Evolutionary conservation across 306 rosid species (phyloP), one percentile per base, ranked within the genome.

Genomic region (Carpinus viminea): DNA sequence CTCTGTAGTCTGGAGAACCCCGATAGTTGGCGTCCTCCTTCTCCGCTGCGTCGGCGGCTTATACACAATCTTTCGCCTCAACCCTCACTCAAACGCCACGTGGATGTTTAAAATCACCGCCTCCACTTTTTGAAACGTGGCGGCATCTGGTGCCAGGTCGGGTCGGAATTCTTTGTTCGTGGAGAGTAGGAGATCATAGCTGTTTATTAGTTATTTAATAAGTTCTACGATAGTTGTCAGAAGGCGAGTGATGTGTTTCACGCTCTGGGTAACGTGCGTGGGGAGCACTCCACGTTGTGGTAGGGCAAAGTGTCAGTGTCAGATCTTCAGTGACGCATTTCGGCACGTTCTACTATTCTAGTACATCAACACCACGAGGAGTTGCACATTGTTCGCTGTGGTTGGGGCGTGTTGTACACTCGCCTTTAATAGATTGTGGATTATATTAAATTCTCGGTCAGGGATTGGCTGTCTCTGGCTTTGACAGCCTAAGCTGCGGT

Each of bases 401-500:
- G 85, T 89, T 85, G 87, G 90, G 17, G 50, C 88, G 91, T 93
- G 87, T 15, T 0, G 0, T 24, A 36, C 90, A 90, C 91, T 84
- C 78, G 62, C 91, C 57, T 12, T 38, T 66, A 10, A 9, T 0
- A 46, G 74, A 65, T 74, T 21, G 45, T 41, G 8, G 5, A 0
- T 5, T 38, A 38, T 41, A 41, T 41, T 41, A 41, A 41, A 41
- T 41, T 41, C 45, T 41, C 8, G 45, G 45, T 41, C 45, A 41
- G 45, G 6, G 45, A 41, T 41, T 41, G 45, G 45, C 45, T 41
- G 45, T 41, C 45, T 41, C 45, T 41, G 45, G 45, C 8, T 41
- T 41, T 0, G 7, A 41, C 45, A 41, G 45, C 45, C 45, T 41
- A 6, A 6, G 45, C 3, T 38, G 43, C 5, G 43, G 6, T 0